Conservation (phyloP, 202 grass and related monocot genomes). For the Schoenoplectus tabernaemontani region DNA sequence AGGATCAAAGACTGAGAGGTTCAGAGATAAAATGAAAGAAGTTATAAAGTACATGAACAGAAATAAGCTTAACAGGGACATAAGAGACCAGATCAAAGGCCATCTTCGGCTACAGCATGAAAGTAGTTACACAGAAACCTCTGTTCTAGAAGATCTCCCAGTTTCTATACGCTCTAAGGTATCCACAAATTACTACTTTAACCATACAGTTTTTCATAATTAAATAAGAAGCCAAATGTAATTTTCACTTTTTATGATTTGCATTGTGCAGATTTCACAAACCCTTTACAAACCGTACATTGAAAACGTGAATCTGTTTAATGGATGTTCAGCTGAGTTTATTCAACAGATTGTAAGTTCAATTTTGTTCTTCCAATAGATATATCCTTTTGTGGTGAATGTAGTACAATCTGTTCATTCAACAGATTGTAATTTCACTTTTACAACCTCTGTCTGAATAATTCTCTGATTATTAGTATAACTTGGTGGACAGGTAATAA, state of each 20-base stretch:
- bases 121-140: constrained; percentile 84
- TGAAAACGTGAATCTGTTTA: constrained; percentile 64
- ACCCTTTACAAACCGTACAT: constrained; percentile 73
- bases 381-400: neutral
- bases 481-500: constrained; percentile 44
- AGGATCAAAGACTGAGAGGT: constrained; percentile 87
- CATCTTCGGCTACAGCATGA: constrained; percentile 92
- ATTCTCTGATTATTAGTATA: constrained; percentile 9
- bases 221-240: neutral
- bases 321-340: constrained; percentile 87
- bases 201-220: neutral
- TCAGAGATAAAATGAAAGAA: constrained; percentile 99
- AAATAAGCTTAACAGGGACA: constrained; percentile 77
- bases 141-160: constrained; percentile 77
- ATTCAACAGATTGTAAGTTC: constrained; percentile 88
- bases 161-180: constrained; percentile 91
- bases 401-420: too few relatives aligned
- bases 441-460: neutral
- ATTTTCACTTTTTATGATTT: neutral
- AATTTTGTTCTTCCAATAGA: neutral
- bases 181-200: neutral
- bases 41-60: constrained; percentile 96
- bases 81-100: constrained; percentile 81
- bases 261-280: constrained; percentile 69
- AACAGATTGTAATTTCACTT: neutral